These are phyloP conservation scores for Cutaneotrichosporon dermatis DNA, from an alignment of 1,284 basidiomycete genomes.

Conservation along the genomic window DNA sequence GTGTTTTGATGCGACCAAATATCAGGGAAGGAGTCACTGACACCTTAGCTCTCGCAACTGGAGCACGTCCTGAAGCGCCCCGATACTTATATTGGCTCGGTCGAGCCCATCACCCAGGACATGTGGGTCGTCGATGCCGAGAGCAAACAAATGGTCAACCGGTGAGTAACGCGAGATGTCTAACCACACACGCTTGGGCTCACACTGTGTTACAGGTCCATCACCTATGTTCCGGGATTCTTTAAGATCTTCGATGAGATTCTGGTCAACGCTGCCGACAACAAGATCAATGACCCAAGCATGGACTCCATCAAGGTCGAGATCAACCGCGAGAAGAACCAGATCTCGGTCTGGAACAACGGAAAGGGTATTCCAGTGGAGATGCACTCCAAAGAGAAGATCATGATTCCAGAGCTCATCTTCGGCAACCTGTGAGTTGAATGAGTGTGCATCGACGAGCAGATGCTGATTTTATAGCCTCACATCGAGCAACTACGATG, in stretches of 20 bases:
- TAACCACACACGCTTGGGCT: not conserved
- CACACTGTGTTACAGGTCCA: slow-evolving; percentile 54
- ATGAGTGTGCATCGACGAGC: too few relatives aligned
- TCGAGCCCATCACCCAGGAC: slow-evolving; percentile 73
- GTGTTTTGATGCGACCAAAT: slow-evolving; percentile 17
- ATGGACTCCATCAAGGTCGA: slow-evolving; percentile 88
- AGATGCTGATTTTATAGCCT: slow-evolving; percentile 50
- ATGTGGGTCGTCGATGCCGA: slow-evolving; percentile 90
- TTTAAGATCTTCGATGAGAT: slow-evolving; percentile 99
- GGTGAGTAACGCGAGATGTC: slow-evolving; percentile 40
- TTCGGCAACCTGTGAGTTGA: slow-evolving; percentile 74
- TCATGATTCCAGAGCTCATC: slow-evolving; percentile 96
- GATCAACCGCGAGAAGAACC: slow-evolving; percentile 77
- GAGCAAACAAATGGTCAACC: slow-evolving; percentile 70
- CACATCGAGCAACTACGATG: slow-evolving; percentile 96
- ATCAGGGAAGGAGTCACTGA: slow-evolving; percentile 3
- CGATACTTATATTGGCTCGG: slow-evolving; percentile 95
- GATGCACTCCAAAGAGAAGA: slow-evolving; percentile 86
- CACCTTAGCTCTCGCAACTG: slow-evolving; percentile 77
- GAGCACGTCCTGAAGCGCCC: slow-evolving; percentile 96
- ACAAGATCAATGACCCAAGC: slow-evolving; percentile 82
- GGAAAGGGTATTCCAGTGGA: slow-evolving; percentile 96
- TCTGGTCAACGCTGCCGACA: slow-evolving; percentile 97
- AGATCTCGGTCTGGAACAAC: slow-evolving; percentile 93
- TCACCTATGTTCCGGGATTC: slow-evolving; percentile 93